These are phyloP conservation scores for Entomortierella beljakovae DNA, from an alignment of 192 early-diverging fungal species.

Conservation along the genomic window DNA sequence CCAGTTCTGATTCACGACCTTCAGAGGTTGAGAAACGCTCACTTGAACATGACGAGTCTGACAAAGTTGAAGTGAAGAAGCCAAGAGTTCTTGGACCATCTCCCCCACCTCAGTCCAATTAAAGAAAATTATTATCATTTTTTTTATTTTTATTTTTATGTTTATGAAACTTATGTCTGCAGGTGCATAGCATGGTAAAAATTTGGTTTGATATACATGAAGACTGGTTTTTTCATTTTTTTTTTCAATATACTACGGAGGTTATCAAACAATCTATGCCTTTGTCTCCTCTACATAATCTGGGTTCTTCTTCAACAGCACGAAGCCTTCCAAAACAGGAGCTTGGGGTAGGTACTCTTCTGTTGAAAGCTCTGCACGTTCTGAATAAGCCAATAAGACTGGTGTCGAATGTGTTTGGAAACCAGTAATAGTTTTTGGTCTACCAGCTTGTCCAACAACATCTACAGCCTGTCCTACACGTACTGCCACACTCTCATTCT, in stretches of 20 bases:
- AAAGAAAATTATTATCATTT: too few relatives aligned
- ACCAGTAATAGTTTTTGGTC: conserved; percentile 99
- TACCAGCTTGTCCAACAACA: conserved; percentile 97
- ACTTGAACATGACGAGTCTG: not conserved
- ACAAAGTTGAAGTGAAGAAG: conserved; percentile 3
- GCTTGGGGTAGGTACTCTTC: conserved; percentile 94
- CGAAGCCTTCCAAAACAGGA: conserved; percentile 94
- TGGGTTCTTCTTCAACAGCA: conserved; percentile 95
- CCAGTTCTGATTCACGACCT: not conserved
- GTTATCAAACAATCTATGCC: conserved; percentile 37
- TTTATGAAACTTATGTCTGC: too few relatives aligned
- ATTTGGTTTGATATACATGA: not conserved
- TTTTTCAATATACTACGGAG: not conserved
- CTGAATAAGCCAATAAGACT: conserved; percentile 94
- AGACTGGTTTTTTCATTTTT: not conserved
- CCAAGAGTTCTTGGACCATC: conserved; percentile 35
- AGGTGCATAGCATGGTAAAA: not conserved
- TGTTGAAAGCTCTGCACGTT: conserved; percentile 97
- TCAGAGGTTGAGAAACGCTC: conserved; percentile 6
- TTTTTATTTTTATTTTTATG: too few relatives aligned
- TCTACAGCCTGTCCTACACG: conserved; percentile 99
- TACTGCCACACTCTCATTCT: conserved; percentile 84
- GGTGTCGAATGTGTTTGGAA: conserved; percentile 99
- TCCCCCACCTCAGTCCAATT: conserved; percentile 21
- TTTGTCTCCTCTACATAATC: conserved; percentile 82